phyloP scores from a whole-genome alignment of 345 rosid species.

The Microthlaspi erraticum region DNA sequence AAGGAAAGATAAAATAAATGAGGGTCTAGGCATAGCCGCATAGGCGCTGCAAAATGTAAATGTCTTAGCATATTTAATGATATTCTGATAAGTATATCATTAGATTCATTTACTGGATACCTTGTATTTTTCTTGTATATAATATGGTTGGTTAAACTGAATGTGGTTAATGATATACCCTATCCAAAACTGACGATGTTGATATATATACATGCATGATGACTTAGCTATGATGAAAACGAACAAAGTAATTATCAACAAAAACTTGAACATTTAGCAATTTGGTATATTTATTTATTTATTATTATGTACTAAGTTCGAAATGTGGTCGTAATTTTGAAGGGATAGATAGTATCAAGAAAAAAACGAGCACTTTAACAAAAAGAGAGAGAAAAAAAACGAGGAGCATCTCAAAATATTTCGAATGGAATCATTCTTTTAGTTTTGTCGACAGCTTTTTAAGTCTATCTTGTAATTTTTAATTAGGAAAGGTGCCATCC shows the following conservation, averaged over 20 bases:
- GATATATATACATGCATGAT: neutral
- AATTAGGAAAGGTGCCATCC: conserved; percentile 29
- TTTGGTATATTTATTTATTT: neutral
- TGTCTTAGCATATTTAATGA: conserved; percentile 2
- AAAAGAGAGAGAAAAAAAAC: conserved; percentile 23
- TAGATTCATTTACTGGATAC: neutral
- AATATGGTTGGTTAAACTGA: neutral
- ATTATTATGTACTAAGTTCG: neutral
- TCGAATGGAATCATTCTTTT: conserved; percentile 34
- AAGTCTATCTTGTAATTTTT: conserved; percentile 14
- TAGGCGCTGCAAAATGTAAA: conserved; percentile 27
- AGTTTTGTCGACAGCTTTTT: conserved; percentile 38
- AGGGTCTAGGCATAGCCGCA: conserved; percentile 22
- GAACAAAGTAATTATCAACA: neutral
- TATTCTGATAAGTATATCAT: conserved; percentile 6
- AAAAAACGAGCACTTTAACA: conserved; percentile 16
- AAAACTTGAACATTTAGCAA: neutral
- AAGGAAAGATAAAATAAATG: conserved; percentile 24
- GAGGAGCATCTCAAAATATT: conserved; percentile 29
- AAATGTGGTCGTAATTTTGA: neutral
- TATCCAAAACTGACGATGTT: conserved; percentile 2
- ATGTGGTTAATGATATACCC: conserved; percentile 1
- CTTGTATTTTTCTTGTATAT: too few relatives aligned
- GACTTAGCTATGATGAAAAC: neutral
- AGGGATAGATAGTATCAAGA: conserved; percentile 4